A percentile compares a stretch with the other conserved stretches of the same genome.
Conservation (phyloP, 352 stramenopile species). For the Phytophthora fragariae region DNA sequence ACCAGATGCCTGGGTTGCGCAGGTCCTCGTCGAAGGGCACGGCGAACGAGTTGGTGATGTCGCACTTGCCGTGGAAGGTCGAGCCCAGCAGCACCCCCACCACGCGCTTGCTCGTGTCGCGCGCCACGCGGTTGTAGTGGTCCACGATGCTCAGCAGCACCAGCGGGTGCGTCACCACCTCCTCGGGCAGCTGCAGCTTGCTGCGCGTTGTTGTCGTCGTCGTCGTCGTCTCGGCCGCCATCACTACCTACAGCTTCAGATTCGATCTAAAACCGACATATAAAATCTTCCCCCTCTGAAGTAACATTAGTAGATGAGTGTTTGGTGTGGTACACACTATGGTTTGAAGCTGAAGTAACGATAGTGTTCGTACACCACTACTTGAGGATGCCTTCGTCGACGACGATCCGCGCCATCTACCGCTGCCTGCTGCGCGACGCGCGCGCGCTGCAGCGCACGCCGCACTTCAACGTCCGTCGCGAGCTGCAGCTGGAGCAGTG, state of each 20-base stretch:
- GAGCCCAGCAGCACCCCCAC: slow-evolving; percentile 98
- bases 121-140: slow-evolving; percentile 99
- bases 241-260: neutral
- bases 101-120: slow-evolving; percentile 98
- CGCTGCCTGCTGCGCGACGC: slow-evolving; percentile 73
- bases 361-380: neutral
- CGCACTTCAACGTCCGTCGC: slow-evolving; percentile 69
- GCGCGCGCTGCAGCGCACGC: slow-evolving; percentile 55
- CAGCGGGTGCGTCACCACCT: slow-evolving; percentile 98
- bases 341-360: slow-evolving; percentile 2
- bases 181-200: slow-evolving; percentile 76
- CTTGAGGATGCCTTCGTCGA: slow-evolving; percentile 43
- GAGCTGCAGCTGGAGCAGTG: slow-evolving; percentile 69
- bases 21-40: slow-evolving; percentile 99
- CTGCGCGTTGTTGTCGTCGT: slow-evolving; percentile 9
- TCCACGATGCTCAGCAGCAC: slow-evolving; percentile 99
- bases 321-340: slow-evolving; percentile 10
- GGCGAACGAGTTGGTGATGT: slow-evolving; percentile 94
- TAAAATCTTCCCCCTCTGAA: slow-evolving; percentile 43
- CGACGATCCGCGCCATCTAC: slow-evolving; percentile 68
- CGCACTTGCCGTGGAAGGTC: slow-evolving; percentile 94
- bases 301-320: slow-evolving; percentile 6
- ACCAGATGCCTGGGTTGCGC: slow-evolving; percentile 98
- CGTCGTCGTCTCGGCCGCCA: slow-evolving; percentile 27
- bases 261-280: neutral